Evolutionary conservation across 2,329 filamentous ascomycete genomes (phyloP).

Genomic region (Fusarium pseudocircinatum): DNA sequence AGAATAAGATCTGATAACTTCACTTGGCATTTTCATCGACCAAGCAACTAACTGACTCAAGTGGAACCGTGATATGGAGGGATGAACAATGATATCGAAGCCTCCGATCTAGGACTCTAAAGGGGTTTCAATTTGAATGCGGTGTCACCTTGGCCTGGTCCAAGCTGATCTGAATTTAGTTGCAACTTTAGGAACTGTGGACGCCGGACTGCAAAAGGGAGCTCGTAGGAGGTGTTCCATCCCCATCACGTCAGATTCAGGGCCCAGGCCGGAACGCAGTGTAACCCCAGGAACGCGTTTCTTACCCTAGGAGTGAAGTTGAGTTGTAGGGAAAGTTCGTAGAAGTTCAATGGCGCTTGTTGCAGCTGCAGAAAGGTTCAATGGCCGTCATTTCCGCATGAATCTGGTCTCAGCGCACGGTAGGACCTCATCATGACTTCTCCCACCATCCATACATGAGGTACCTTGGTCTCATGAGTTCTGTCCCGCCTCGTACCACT

Average conservation of each 20-base stretch:
- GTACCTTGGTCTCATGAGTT: not conserved
- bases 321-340: slow-evolving; percentile 1
- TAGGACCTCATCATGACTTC: slow-evolving; percentile 33
- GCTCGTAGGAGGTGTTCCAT: not conserved
- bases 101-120: not conserved
- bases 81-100: not conserved
- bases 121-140: not conserved
- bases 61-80: not conserved
- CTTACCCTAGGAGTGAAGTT: not conserved
- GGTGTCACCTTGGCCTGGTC: not conserved
- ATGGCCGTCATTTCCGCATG: slow-evolving; percentile 12
- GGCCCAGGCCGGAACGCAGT: slow-evolving; percentile 14
- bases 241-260: slow-evolving; percentile 22
- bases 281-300: slow-evolving; percentile 18
- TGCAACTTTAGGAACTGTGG: not conserved
- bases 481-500: slow-evolving; percentile 22
- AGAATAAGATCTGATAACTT: slow-evolving; percentile 42
- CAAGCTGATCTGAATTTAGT: not conserved
- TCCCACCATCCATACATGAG: slow-evolving; percentile 7
- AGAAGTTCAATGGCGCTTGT: not conserved
- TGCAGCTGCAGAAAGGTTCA: not conserved
- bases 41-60: slow-evolving; percentile 29
- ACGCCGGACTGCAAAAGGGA: not conserved
- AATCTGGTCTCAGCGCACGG: not conserved
- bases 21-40: slow-evolving; percentile 40